Evolutionary conservation across 352 stramenopile genomes (phyloP).

Genomic region (Phytophthora tentaculata): DNA sequence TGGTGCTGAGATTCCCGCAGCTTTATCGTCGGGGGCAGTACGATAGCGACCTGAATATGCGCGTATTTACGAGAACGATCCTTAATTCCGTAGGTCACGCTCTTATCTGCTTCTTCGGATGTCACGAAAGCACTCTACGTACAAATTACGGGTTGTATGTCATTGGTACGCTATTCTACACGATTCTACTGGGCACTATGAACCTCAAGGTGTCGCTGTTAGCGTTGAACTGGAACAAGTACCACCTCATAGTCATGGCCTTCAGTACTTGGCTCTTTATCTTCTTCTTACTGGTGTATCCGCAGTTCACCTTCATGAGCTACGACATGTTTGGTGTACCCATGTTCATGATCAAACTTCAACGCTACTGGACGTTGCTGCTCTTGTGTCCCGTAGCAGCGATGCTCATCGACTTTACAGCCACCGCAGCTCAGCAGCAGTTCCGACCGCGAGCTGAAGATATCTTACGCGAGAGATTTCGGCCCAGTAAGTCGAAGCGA

Average conservation of each 20-base stretch:
- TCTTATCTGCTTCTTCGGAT: slow-evolving; percentile 62
- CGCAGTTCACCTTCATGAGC: slow-evolving; percentile 70
- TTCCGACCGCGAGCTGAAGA: slow-evolving; percentile 58
- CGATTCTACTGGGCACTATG: slow-evolving; percentile 68
- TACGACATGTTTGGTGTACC: slow-evolving; percentile 73
- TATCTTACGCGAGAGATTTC: slow-evolving; percentile 65
- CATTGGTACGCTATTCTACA: slow-evolving; percentile 72
- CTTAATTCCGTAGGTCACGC: slow-evolving; percentile 57
- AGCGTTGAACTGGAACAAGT: slow-evolving; percentile 71
- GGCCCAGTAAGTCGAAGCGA: slow-evolving; percentile 22
- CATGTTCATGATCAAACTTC: slow-evolving; percentile 42
- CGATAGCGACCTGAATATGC: slow-evolving; percentile 72
- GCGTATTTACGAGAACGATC: slow-evolving; percentile 60
- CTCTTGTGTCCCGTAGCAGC: slow-evolving; percentile 55
- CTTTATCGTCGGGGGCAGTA: slow-evolving; percentile 55
- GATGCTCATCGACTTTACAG: slow-evolving; percentile 50
- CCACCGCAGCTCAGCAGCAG: slow-evolving; percentile 51
- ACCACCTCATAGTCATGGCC: slow-evolving; percentile 50
- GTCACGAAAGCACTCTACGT: slow-evolving; percentile 41
- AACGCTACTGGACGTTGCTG: slow-evolving; percentile 66
- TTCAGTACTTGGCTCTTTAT: slow-evolving; percentile 69
- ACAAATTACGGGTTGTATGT: slow-evolving; percentile 49
- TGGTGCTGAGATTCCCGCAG: slow-evolving; percentile 57
- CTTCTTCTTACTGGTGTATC: slow-evolving; percentile 74
- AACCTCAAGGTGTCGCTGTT: slow-evolving; percentile 75